Conservation (phyloP, 2,329 filamentous ascomycete genomes). For the Annulohypoxylon truncatum region DNA sequence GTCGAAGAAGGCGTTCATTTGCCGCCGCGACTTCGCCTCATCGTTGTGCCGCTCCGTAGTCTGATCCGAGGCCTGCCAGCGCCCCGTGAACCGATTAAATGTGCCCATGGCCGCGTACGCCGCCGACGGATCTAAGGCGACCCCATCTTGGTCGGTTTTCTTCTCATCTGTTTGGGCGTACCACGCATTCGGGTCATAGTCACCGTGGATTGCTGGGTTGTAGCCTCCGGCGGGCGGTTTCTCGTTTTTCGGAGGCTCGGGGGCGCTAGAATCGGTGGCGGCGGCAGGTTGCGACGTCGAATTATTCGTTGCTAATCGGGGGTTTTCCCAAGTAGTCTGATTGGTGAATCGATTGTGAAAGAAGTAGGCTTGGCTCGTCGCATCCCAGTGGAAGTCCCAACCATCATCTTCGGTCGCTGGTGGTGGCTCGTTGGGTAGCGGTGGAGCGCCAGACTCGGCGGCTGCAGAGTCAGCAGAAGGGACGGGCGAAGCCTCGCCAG, state of each 20-base stretch:
- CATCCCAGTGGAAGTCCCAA: conserved; percentile 85
- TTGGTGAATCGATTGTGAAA: conserved; percentile 86
- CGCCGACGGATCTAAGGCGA: conserved; percentile 49
- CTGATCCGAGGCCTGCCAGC: conserved; percentile 76
- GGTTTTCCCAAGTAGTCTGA: conserved; percentile 86
- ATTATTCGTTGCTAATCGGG: conserved; percentile 69
- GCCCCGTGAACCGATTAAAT: conserved; percentile 94
- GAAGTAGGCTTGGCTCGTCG: conserved; percentile 75
- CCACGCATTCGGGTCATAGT: conserved; percentile 95
- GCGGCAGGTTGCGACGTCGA: conserved; percentile 22
- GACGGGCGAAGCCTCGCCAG: conserved; percentile 39
- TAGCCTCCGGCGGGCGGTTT: conserved; percentile 76
- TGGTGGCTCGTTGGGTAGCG: conserved; percentile 54
- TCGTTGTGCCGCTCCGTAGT: conserved; percentile 83
- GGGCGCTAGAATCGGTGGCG: conserved; percentile 43
- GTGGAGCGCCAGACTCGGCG: conserved; percentile 47
- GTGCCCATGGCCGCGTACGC: conserved; percentile 75
- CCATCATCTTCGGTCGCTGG: conserved; percentile 72
- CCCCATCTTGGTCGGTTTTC: conserved; percentile 49
- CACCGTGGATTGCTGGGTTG: conserved; percentile 94
- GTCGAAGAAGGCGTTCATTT: conserved; percentile 96
- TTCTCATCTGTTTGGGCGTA: conserved; percentile 76
- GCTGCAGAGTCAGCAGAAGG: conserved; percentile 17
- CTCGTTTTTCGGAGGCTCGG: conserved; percentile 51
- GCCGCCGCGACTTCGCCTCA: conserved; percentile 85